phyloP scores from a whole-genome alignment of 1,284 basidiomycete species.

The Ceratobasidium sp. region DNA sequence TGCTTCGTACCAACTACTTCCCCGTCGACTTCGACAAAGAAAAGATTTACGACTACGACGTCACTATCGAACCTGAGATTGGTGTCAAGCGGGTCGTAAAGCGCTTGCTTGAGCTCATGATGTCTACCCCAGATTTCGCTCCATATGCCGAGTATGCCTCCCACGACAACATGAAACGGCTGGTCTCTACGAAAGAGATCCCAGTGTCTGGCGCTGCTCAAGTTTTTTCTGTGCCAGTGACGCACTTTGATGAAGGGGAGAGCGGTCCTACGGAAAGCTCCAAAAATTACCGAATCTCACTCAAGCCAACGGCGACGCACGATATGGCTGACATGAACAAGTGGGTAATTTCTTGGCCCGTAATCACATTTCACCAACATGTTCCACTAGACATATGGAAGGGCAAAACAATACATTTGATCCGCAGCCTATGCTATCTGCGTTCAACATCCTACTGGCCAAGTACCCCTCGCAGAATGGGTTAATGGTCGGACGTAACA shows the following conservation, averaged over 20 bases:
- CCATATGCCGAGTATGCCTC: conserved; percentile 63
- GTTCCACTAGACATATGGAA: conserved; percentile 58
- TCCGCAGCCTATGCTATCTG: conserved; percentile 69
- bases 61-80: conserved; percentile 62
- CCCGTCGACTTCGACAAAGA: conserved; percentile 64
- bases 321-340: conserved; percentile 63
- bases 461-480: conserved; percentile 64
- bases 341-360: conserved; percentile 53
- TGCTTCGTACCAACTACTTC: conserved; percentile 77
- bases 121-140: conserved; percentile 62
- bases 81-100: conserved; percentile 64
- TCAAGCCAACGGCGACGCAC: conserved; percentile 64
- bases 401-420: conserved; percentile 71
- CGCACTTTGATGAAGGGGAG: conserved; percentile 71
- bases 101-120: conserved; percentile 74
- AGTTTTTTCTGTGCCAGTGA: conserved; percentile 55
- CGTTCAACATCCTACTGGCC: conserved; percentile 72
- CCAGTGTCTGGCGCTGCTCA: conserved; percentile 55
- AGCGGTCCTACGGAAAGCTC: conserved; percentile 52
- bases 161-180: conserved; percentile 70
- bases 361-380: background rate
- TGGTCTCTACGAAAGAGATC: conserved; percentile 63
- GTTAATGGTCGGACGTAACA: conserved; percentile 76
- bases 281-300: conserved; percentile 67
- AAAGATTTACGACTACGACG: conserved; percentile 71